phyloP scores from a whole-genome alignment of 768 basidiomycete genomes.

The Lactifluus subvellereus region DNA sequence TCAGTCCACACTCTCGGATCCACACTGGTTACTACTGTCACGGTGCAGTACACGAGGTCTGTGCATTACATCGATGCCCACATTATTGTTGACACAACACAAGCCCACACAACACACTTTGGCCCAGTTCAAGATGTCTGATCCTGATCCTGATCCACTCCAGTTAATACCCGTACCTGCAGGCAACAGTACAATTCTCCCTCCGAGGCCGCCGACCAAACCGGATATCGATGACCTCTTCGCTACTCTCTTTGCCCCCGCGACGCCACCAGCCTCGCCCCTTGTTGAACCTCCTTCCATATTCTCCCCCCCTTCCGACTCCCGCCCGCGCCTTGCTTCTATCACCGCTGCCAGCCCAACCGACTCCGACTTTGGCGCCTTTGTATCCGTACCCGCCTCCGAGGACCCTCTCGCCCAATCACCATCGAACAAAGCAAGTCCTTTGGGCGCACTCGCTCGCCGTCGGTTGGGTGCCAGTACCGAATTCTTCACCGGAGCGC shows the following conservation, averaged over 20 bases:
- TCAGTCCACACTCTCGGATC: too few relatives aligned
- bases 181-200: neutral
- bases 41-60: neutral
- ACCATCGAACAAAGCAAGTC: neutral
- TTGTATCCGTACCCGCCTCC: conserved; percentile 49
- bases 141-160: neutral
- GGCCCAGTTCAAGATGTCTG: neutral
- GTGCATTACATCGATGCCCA: conserved; percentile 10
- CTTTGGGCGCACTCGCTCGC: neutral
- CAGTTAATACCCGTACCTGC: conserved; percentile 28
- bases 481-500: conserved; percentile 51
- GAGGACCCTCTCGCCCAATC: conserved; percentile 44
- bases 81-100: conserved; percentile 4
- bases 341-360: conserved; percentile 12
- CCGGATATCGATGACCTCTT: conserved; percentile 31
- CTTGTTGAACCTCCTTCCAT: conserved; percentile 13
- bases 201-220: conserved; percentile 4
- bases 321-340: conserved; percentile 13
- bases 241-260: conserved; percentile 33
- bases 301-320: neutral
- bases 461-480: neutral
- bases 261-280: conserved; percentile 33
- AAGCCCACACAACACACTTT: neutral
- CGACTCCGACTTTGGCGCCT: conserved; percentile 52
- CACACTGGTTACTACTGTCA: neutral